Conservation (phyloP, 1,284 basidiomycete genomes). For the Ustilago sp. region DNA sequence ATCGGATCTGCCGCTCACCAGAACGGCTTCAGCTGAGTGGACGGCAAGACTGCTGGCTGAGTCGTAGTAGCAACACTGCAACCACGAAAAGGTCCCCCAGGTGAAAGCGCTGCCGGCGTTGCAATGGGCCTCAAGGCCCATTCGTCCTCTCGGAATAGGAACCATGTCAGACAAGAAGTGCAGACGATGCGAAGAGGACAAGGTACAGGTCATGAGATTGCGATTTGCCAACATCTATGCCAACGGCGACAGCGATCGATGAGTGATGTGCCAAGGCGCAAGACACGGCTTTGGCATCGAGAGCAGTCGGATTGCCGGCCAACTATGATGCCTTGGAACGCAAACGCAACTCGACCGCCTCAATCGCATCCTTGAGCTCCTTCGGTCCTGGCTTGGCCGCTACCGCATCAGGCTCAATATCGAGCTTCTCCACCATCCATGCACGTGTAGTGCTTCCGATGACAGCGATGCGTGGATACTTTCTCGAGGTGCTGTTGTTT, state of each 20-base stretch:
- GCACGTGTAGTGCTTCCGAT: conserved; percentile 60
- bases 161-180: neutral
- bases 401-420: conserved; percentile 60
- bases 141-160: no score
- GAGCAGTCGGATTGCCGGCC: neutral
- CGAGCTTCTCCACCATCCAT: conserved; percentile 58
- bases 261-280: no score
- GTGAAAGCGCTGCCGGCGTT: no score
- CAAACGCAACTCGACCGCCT: conserved; percentile 50
- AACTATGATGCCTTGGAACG: conserved; percentile 20
- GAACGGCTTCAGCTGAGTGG: neutral
- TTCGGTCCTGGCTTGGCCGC: conserved; percentile 59
- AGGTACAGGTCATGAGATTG: neutral
- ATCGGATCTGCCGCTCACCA: neutral
- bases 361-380: conserved; percentile 62
- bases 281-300: neutral
- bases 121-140: no score
- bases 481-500: conserved; percentile 17
- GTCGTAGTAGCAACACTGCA: conserved; percentile 3
- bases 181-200: conserved; percentile 4
- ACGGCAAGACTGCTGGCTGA: conserved; percentile 12
- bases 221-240: conserved; percentile 6
- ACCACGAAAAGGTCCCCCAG: no score
- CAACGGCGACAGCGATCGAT: neutral
- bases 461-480: conserved; percentile 59